Percentiles rank a stretch among this genome's conserved stretches.
Conservation (phyloP, 495 filamentous ascomycete genomes). For the Aspergillus bridgeri region DNA sequence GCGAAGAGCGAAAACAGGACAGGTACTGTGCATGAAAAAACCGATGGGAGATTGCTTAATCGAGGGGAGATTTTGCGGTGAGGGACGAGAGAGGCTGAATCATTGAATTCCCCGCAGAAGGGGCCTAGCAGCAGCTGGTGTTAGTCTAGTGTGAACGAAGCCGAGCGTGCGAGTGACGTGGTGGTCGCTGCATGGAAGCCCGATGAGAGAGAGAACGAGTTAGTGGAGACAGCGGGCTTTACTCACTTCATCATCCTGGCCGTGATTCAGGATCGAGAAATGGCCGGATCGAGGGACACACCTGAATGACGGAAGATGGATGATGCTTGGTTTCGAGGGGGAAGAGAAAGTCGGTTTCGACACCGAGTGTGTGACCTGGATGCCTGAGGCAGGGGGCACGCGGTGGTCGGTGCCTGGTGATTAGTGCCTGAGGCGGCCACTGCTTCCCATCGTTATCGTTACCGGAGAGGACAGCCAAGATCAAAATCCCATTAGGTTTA, state of each 20-base stretch:
- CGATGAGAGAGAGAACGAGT: constrained; percentile 8
- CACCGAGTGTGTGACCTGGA: not conserved
- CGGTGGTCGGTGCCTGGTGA: too few species aligned
- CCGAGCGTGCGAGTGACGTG: constrained; percentile 13
- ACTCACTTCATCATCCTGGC: not conserved
- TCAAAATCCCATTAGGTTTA: too few species aligned
- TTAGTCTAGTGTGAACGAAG: not conserved
- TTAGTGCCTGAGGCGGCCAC: not conserved
- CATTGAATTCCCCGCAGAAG: constrained; percentile 16
- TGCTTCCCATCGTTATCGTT: not conserved
- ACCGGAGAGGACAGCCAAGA: not conserved
- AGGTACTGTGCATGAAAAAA: constrained; percentile 20
- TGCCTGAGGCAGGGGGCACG: not conserved
- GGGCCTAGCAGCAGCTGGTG: not conserved
- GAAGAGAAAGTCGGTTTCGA: not conserved
- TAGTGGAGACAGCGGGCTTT: not conserved
- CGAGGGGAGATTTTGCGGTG: constrained; percentile 22
- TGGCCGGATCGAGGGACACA: too few species aligned
- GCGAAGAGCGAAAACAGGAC: constrained; percentile 4
- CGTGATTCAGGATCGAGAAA: not conserved
- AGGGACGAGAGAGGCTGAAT: constrained; percentile 13
- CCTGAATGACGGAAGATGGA: not conserved
- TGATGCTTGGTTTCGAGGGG: not conserved
- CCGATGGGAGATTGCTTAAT: constrained; percentile 8
- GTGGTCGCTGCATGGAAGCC: constrained; percentile 26